Evolutionary conservation across 805 yeast species (phyloP).

Genomic region (Tanozyma kutaoensis): DNA sequence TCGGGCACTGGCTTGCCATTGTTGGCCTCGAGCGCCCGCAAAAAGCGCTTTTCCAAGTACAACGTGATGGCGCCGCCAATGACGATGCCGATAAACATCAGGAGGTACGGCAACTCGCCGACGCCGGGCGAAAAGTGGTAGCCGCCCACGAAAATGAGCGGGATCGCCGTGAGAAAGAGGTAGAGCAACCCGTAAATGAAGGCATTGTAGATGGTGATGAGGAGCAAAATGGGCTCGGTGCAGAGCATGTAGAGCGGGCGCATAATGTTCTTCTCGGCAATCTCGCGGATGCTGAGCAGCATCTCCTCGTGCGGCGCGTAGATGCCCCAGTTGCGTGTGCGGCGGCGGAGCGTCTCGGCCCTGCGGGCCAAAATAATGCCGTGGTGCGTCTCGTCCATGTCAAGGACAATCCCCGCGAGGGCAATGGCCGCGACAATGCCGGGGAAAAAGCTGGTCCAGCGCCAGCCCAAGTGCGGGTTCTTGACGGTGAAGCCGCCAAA

Average conservation of each 20-base stretch:
- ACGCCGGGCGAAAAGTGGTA: constrained; percentile 13
- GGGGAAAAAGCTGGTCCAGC: constrained; percentile 42
- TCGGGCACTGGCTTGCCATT: constrained; percentile 61
- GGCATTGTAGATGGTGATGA: constrained; percentile 31
- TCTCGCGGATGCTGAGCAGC: constrained; percentile 27
- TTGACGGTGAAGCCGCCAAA: constrained; percentile 29
- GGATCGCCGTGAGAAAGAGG: constrained; percentile 29
- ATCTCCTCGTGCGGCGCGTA: constrained; percentile 40
- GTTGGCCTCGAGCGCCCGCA: constrained; percentile 24
- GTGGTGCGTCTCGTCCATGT: constrained; percentile 27
- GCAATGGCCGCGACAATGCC: constrained; percentile 26
- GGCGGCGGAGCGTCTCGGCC: constrained; percentile 23
- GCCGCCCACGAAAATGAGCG: constrained; percentile 28
- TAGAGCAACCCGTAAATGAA: constrained; percentile 37
- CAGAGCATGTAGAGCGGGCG: constrained; percentile 27
- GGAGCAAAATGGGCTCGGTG: constrained; percentile 28
- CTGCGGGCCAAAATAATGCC: constrained; percentile 18
- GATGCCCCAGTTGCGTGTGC: constrained; percentile 28
- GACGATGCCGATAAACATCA: constrained; percentile 23
- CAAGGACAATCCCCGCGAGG: constrained; percentile 15
- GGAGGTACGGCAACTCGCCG: constrained; percentile 16
- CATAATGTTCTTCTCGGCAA: constrained; percentile 33
- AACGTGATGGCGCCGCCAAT: constrained; percentile 14
- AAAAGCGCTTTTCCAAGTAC: constrained; percentile 41
- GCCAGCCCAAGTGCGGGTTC: constrained; percentile 33